Evolutionary conservation across 768 basidiomycete species (phyloP).

Genomic region (Boletales sp.): DNA sequence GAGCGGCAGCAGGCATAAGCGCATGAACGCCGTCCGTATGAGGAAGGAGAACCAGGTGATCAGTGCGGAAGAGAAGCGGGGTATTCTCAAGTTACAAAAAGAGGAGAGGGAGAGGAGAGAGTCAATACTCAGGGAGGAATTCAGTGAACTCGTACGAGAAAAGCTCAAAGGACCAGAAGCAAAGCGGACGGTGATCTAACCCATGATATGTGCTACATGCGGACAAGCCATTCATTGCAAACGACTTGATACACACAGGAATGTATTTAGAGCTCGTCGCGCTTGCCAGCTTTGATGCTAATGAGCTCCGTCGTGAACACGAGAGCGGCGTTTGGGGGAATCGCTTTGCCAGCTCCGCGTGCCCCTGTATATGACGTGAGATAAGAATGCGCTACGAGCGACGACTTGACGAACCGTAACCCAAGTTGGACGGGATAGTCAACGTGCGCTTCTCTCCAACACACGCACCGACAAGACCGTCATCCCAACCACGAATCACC

Average conservation of each 20-base stretch:
- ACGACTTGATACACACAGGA: not conserved
- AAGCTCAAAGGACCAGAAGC: constrained; percentile 54
- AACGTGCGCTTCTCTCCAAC: constrained; percentile 83
- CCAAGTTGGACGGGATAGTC: constrained; percentile 77
- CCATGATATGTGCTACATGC: not conserved
- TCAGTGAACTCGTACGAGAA: constrained; percentile 77
- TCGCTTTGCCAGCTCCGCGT: constrained; percentile 71
- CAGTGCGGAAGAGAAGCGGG: constrained; percentile 96
- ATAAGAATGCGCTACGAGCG: not conserved
- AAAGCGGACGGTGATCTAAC: constrained; percentile 17
- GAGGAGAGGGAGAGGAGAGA: constrained; percentile 94
- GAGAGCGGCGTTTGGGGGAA: constrained; percentile 75
- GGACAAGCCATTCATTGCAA: not conserved
- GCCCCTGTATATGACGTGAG: constrained; percentile 43
- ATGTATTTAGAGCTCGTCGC: constrained; percentile 51
- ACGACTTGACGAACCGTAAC: constrained; percentile 63
- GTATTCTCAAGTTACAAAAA: constrained; percentile 89
- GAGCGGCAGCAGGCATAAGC: constrained; percentile 89
- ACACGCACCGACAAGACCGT: constrained; percentile 83
- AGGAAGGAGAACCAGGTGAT: constrained; percentile 99
- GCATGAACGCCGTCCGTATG: constrained; percentile 99
- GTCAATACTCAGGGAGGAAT: constrained; percentile 83
- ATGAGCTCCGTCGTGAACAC: constrained; percentile 86
- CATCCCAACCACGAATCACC: constrained; percentile 84
- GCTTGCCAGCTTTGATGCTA: constrained; percentile 47